These are phyloP conservation scores for Dacryopinax primogenitus DNA, from an alignment of 768 basidiomycete genomes.

Conservation along the genomic window DNA sequence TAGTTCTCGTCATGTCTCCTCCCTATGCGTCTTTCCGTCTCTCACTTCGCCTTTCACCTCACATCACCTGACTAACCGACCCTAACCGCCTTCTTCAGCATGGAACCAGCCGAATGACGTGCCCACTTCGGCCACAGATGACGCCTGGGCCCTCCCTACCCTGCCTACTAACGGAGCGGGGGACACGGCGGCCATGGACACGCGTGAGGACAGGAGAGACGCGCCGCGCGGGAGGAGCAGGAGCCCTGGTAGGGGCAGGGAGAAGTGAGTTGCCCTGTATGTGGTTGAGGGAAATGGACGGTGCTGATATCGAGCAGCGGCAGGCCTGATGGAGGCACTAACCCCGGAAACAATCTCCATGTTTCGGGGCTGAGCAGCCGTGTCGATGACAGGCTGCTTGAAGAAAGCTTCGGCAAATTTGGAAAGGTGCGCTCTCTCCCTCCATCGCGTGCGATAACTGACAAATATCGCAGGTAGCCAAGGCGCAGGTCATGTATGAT, in stretches of 20 bases:
- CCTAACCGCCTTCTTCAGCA: conserved; percentile 6
- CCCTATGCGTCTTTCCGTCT: background rate
- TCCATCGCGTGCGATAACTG: background rate
- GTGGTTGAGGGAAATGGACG: background rate
- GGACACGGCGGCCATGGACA: background rate
- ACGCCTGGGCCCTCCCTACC: background rate
- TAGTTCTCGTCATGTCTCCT: background rate
- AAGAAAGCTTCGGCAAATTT: conserved; percentile 75
- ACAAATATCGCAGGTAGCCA: conserved; percentile 38
- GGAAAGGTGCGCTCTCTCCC: conserved; percentile 49
- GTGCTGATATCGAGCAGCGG: background rate
- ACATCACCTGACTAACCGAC: conserved; percentile 3
- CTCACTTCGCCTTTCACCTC: background rate
- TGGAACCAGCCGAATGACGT: conserved; percentile 4
- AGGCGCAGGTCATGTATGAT: conserved; percentile 53
- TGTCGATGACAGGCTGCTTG: conserved; percentile 74
- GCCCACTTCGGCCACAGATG: background rate
- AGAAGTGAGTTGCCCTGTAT: background rate
- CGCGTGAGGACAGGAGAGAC: conserved; percentile 2
- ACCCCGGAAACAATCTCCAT: conserved; percentile 56
- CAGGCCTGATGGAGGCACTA: conserved; percentile 30
- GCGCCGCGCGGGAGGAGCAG: background rate
- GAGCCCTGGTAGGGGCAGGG: background rate
- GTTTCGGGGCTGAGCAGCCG: conserved; percentile 46
- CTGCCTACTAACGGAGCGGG: background rate